Base-by-base conservation (phyloP, 257 asterid genomes). In the Fraxinus americana region DNA sequence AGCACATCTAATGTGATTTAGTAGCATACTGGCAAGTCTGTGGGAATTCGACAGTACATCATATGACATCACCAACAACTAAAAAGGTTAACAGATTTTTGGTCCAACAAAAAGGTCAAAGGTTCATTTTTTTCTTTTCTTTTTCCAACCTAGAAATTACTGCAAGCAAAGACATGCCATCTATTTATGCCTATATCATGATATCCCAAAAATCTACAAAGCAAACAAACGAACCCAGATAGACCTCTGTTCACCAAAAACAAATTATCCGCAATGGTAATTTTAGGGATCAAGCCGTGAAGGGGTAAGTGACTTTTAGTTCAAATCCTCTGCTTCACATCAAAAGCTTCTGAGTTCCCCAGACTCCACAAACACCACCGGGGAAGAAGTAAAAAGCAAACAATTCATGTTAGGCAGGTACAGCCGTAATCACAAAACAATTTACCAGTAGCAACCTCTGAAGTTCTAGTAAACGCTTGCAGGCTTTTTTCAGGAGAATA, bases 1-100 rank as follows among this genome's bases (percentile, higher is more conserved):
- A 50, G 52, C 32, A 35, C 73, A 83, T 39, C 69, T 13, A 11
- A 63, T n/a, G 68, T 43, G 70, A 32, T 79, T 76, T n/a, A 57
- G 9, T 8, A 63, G 21, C 38, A 43, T 80, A 61, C 27, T 4
- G 4, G 17, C 14, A 70, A 36, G 59, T 16, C 43, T 21, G 70
- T 19, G 17, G 71, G 59, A 16, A 52, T 63, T 66, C 39, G 7
- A n/a, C 43, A 74, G 16, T 45, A 74, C 30, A 68, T 65, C 25
- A 61, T n/a, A n/a, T 27, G 36, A 69, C 61, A 68, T 63, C 35
- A 19, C n/a, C 70, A 67, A 12, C 48, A 14, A 45, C 65, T 39
- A 23, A 80, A 69, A 79, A 61, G 65, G 14, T 29, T 21, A 9
- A n/a, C 17, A 7, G 11, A 21, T 67, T 19, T 11, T 19, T 16